These are phyloP conservation scores for Vanrija sp. DNA, from an alignment of 1,284 basidiomycete genomes.

Conservation along the genomic window DNA sequence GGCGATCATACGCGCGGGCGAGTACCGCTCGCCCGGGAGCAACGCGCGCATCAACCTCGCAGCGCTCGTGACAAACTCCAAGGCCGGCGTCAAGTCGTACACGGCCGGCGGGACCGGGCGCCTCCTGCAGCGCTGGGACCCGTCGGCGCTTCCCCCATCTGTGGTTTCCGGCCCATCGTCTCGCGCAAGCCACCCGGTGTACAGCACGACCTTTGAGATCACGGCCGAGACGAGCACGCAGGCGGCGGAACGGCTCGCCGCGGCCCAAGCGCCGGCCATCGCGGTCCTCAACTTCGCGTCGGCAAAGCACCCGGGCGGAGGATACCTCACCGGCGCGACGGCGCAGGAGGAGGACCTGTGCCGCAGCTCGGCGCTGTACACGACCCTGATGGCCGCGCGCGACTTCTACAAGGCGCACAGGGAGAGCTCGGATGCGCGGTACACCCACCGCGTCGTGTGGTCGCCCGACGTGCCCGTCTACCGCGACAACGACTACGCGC, in stretches of 20 bases:
- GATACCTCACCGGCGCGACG: conserved; percentile 12
- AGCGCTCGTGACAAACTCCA: neutral
- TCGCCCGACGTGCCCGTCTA: conserved; percentile 11
- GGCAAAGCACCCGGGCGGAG: conserved; percentile 15
- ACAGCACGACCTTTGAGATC: neutral
- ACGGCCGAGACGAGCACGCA: conserved; percentile 11
- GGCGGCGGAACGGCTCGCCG: conserved; percentile 7
- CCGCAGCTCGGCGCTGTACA: conserved; percentile 14
- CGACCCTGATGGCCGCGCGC: neutral
- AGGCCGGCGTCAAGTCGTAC: neutral
- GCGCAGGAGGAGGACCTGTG: conserved; percentile 21
- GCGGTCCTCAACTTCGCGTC: conserved; percentile 17
- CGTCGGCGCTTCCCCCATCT: no score
- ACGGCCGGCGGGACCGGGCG: neutral
- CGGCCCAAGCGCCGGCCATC: neutral
- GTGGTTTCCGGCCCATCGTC: neutral
- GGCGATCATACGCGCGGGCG: neutral
- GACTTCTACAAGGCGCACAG: conserved; percentile 10
- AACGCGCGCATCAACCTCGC: neutral
- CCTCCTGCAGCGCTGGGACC: neutral
- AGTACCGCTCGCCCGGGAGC: neutral
- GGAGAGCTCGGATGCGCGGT: conserved; percentile 4
- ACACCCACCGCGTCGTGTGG: conserved; percentile 17
- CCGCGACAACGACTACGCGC: conserved; percentile 2
- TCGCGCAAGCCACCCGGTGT: neutral